Evolutionary conservation across 495 filamentous ascomycete species (phyloP).

Genomic region (Sporormia fimetaria): DNA sequence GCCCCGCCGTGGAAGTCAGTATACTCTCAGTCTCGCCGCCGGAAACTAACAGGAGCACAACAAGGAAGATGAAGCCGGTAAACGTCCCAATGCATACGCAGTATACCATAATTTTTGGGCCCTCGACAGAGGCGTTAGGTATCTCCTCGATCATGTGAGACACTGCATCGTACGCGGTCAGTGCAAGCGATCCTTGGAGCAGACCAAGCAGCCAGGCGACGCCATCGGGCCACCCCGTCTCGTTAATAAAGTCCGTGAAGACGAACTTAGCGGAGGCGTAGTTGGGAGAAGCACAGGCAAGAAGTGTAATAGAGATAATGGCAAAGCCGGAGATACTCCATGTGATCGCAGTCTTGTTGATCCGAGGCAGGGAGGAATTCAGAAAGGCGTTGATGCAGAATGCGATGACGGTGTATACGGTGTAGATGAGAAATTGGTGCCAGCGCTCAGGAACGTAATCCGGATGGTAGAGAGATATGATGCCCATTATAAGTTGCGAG

Average conservation of each 20-base stretch:
- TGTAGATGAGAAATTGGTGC: slow-evolving; percentile 68
- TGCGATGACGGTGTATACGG: slow-evolving; percentile 50
- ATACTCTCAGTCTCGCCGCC: slow-evolving; percentile 44
- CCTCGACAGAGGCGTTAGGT: slow-evolving; percentile 52
- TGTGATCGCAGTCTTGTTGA: slow-evolving; percentile 53
- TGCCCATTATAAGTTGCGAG: slow-evolving; percentile 38
- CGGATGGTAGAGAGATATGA: slow-evolving; percentile 36
- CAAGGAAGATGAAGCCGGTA: slow-evolving; percentile 58
- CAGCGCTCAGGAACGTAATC: slow-evolving; percentile 46
- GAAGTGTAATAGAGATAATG: slow-evolving; percentile 56
- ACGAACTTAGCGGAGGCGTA: slow-evolving; percentile 51
- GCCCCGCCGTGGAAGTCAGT: slow-evolving; percentile 50
- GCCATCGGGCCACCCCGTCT: slow-evolving; percentile 46
- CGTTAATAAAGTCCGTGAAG: slow-evolving; percentile 35
- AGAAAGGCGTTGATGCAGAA: slow-evolving; percentile 58
- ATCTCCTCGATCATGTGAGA: slow-evolving; percentile 56
- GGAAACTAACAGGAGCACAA: slow-evolving; percentile 53
- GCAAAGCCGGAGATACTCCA: slow-evolving; percentile 59
- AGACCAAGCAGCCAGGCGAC: slow-evolving; percentile 43
- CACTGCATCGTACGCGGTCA: slow-evolving; percentile 45
- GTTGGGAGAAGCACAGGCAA: slow-evolving; percentile 50
- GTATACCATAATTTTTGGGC: slow-evolving; percentile 61
- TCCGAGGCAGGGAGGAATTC: slow-evolving; percentile 48
- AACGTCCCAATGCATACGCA: slow-evolving; percentile 57
- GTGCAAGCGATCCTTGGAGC: slow-evolving; percentile 43